phyloP scores from a whole-genome alignment of 345 rosid genomes.

The Camelina sativa region DNA sequence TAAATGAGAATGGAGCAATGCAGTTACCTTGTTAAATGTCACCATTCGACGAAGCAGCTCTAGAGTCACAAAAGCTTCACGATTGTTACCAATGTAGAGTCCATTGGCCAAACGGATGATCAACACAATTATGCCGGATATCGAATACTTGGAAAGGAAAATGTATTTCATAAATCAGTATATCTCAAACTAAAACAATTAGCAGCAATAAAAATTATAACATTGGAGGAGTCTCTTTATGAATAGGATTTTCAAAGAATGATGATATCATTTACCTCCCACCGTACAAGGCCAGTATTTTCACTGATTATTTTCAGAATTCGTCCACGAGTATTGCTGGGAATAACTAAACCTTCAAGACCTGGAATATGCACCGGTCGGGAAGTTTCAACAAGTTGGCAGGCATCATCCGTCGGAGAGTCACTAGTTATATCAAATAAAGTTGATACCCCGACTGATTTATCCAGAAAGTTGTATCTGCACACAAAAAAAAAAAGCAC shows the following conservation, averaged over 20 bases:
- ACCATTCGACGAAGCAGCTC: constrained; percentile 81
- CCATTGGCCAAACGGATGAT: constrained; percentile 79
- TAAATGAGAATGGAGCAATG: constrained; percentile 25
- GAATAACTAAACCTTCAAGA: constrained; percentile 76
- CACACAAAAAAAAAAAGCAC: constrained; percentile 23
- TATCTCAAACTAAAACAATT: constrained; percentile 20
- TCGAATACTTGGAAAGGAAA: constrained; percentile 55
- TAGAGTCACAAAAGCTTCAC: constrained; percentile 64
- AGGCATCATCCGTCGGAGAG: constrained; percentile 55
- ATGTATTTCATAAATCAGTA: constrained; percentile 39
- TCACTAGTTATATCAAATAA: constrained; percentile 66
- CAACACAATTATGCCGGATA: constrained; percentile 74
- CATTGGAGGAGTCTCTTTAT: constrained; percentile 1
- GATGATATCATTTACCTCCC: constrained; percentile 73
- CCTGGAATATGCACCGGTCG: constrained; percentile 74
- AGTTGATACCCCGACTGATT: constrained; percentile 83
- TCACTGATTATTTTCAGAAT: constrained; percentile 63
- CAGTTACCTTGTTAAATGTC: constrained; percentile 73
- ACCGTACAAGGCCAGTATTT: constrained; percentile 81
- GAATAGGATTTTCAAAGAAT: background rate
- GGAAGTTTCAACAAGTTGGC: constrained; percentile 71
- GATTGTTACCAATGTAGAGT: constrained; percentile 55
- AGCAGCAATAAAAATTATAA: constrained; percentile 10
- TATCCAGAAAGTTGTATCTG: constrained; percentile 92
- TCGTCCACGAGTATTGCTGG: constrained; percentile 74